Evolutionary conservation across 2,329 filamentous ascomycete species (phyloP).

Genomic region (Aureobasidium vineae): DNA sequence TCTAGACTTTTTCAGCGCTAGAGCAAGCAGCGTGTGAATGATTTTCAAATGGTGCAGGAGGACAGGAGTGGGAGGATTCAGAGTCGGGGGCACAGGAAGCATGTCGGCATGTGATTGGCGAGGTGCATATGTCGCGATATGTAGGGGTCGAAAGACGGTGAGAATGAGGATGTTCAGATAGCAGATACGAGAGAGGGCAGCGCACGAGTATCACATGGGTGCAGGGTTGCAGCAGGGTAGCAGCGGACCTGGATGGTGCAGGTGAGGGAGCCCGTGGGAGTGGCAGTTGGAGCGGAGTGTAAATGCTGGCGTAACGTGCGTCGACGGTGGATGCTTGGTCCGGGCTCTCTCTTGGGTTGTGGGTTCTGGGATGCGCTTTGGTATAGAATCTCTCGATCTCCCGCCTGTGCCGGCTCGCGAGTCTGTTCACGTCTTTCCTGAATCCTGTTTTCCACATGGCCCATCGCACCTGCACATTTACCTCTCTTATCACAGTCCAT

Average conservation of each 20-base stretch:
- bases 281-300: neutral
- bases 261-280: neutral
- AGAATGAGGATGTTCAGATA: neutral
- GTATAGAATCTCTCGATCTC: slow-evolving; percentile 19
- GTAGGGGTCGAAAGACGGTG: slow-evolving; percentile 21
- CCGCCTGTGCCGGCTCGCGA: slow-evolving; percentile 7
- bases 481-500: neutral
- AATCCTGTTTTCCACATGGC: slow-evolving; percentile 1
- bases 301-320: slow-evolving; percentile 2
- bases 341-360: neutral
- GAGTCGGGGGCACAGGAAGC: slow-evolving; percentile 4
- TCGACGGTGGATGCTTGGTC: too few relatives aligned
- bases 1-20: slow-evolving; percentile 22
- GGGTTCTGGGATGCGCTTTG: slow-evolving; percentile 2
- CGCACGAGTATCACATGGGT: slow-evolving; percentile 1
- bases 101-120: slow-evolving; percentile 19
- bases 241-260: neutral
- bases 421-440: neutral
- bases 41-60: slow-evolving; percentile 18
- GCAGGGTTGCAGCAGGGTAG: neutral
- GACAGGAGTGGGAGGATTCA: neutral
- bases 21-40: slow-evolving; percentile 7
- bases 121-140: slow-evolving; percentile 3
- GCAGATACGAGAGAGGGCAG: slow-evolving; percentile 2
- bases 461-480: too few relatives aligned